phyloP scores from a whole-genome alignment of 73 alveolate genomes.

The Urostyla sp. region DNA sequence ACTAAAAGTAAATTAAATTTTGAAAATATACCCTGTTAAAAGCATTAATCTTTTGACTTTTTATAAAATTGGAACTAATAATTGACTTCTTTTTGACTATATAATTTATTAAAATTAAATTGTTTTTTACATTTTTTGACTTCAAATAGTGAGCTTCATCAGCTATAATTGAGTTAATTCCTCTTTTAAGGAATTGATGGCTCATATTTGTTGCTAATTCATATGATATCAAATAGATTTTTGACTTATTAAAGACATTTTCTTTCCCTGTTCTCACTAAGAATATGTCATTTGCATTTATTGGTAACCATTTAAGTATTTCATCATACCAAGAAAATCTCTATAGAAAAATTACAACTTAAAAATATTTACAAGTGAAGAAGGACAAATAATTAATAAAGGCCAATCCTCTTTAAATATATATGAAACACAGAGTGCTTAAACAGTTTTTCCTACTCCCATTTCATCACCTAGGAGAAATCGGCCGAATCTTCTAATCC shows the following conservation, averaged over 20 bases:
- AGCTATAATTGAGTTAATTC: constrained; percentile 85
- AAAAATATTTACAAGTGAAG: constrained; percentile 71
- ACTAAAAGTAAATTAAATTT: too few species aligned
- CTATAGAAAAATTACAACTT: not conserved
- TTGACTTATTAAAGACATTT: constrained; percentile 78
- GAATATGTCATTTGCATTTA: constrained; percentile 64
- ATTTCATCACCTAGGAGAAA: constrained; percentile 90
- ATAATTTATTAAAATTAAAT: constrained; percentile 70
- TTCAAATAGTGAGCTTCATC: constrained; percentile 97
- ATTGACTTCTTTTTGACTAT: constrained; percentile 80
- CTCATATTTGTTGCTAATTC: constrained; percentile 84
- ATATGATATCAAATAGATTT: constrained; percentile 88
- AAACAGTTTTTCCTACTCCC: constrained; percentile 94
- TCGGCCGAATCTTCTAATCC: constrained; percentile 76
- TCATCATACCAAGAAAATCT: constrained; percentile 96
- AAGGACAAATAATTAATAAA: constrained; percentile 88
- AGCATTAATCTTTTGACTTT: constrained; percentile 83
- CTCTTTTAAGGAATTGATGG: constrained; percentile 72
- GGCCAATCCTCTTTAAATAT: constrained; percentile 91
- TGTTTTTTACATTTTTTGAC: constrained; percentile 64
- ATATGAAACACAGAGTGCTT: constrained; percentile 81
- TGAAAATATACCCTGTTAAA: too few species aligned
- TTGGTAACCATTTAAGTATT: constrained; percentile 84
- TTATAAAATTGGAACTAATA: constrained; percentile 84
- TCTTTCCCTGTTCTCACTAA: constrained; percentile 74